Evolutionary conservation across 1,284 basidiomycete genomes (phyloP).

Genomic region (Peniophora sp.): DNA sequence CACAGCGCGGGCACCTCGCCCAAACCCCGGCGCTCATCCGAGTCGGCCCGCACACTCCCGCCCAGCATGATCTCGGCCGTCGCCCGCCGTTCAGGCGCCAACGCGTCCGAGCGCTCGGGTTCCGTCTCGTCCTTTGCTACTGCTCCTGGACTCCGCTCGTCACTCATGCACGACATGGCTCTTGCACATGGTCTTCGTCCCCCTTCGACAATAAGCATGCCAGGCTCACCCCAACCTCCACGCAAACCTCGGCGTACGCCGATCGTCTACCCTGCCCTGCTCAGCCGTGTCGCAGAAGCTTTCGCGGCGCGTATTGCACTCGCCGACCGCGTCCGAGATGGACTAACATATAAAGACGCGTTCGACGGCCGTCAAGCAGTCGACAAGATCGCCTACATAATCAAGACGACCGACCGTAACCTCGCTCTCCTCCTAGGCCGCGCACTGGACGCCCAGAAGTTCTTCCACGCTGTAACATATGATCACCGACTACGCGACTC

Average conservation of each 20-base stretch:
- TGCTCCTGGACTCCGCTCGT: conserved; percentile 23
- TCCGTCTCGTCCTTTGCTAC: conserved; percentile 58
- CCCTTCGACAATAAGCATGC: conserved; percentile 19
- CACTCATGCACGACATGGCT: conserved; percentile 24
- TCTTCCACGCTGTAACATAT: conserved; percentile 99
- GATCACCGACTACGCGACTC: conserved; percentile 94
- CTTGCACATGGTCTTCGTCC: conserved; percentile 18
- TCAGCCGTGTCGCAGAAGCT: conserved; percentile 91
- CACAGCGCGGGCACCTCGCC: conserved; percentile 18
- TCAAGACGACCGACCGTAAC: conserved; percentile 97
- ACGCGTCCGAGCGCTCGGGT: conserved; percentile 59
- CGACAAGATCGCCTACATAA: conserved; percentile 93
- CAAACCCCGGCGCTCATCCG: conserved; percentile 42
- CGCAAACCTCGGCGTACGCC: conserved; percentile 45
- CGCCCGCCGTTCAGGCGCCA: conserved; percentile 41
- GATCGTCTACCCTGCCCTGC: conserved; percentile 87
- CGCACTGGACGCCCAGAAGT: conserved; percentile 96
- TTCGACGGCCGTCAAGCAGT: conserved; percentile 98
- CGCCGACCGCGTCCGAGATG: conserved; percentile 85
- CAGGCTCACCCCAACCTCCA: conserved; percentile 12
- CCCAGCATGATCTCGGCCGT: conserved; percentile 29
- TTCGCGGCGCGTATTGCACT: conserved; percentile 81
- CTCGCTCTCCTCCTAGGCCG: conserved; percentile 90
- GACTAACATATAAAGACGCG: conserved; percentile 90
- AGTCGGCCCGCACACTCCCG: conserved; percentile 36